phyloP scores from a whole-genome alignment of 2,329 filamentous ascomycete species.

The Colletotrichum neosansevieriae region DNA sequence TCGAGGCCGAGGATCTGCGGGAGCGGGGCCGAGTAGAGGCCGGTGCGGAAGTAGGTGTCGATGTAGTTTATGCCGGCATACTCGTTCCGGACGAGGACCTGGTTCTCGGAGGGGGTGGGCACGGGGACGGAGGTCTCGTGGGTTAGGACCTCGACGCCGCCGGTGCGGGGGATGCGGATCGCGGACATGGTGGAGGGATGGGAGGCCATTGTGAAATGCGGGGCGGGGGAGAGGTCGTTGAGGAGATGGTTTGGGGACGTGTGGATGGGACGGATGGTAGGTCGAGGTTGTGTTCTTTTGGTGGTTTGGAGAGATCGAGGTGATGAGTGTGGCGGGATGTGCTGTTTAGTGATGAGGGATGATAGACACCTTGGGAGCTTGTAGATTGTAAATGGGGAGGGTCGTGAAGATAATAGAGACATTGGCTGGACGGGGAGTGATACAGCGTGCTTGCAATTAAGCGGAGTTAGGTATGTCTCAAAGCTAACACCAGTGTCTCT shows the following conservation, averaged over 20 bases:
- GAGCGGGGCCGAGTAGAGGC: constrained; percentile 79
- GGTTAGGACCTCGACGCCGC: constrained; percentile 78
- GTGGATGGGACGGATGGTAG: not conserved
- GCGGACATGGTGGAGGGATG: constrained; percentile 72
- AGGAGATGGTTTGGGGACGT: not conserved
- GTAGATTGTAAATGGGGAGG: not conserved
- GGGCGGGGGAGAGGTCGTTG: constrained; percentile 17
- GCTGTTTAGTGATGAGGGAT: not conserved
- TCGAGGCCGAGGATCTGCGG: constrained; percentile 86
- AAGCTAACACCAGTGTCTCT: no score
- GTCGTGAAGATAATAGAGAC: no score
- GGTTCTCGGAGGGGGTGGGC: constrained; percentile 73
- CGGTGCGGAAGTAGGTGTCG: constrained; percentile 90
- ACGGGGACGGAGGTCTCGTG: constrained; percentile 79
- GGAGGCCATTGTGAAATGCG: constrained; percentile 35
- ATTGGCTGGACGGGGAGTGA: no score
- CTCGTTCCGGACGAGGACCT: constrained; percentile 85
- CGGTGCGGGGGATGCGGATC: constrained; percentile 78
- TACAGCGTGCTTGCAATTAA: not conserved
- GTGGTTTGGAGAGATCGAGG: no score
- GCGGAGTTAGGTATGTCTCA: constrained; percentile 1
- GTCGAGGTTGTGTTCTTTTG: not conserved
- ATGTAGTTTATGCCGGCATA: constrained; percentile 89
- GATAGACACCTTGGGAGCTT: constrained; percentile 11
- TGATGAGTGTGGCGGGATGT: not conserved